Conservation (phyloP, 2,329 filamentous ascomycete species). For the Zymoseptoria passerinii region DNA sequence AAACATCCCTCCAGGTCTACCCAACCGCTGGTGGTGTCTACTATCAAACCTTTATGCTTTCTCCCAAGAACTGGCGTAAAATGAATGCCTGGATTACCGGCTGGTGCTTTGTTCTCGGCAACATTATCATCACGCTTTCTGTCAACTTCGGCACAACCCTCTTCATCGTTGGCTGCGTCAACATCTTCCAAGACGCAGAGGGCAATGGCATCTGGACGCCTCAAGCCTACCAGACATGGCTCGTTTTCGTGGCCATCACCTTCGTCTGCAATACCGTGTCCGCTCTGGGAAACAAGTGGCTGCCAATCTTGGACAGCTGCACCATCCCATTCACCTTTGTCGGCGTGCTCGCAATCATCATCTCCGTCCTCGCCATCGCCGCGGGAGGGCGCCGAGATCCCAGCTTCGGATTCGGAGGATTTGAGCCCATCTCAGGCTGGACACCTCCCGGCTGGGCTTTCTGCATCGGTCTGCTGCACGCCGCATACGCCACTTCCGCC, state of each 20-base stretch:
- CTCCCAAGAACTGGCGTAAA: constrained; percentile 51
- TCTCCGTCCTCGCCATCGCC: constrained; percentile 56
- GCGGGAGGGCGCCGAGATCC: constrained; percentile 58
- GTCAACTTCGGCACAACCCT: constrained; percentile 65
- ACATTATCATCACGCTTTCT: constrained; percentile 75
- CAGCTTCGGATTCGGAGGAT: constrained; percentile 58
- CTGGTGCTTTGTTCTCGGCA: constrained; percentile 70
- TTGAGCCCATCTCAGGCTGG: constrained; percentile 63
- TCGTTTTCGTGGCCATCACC: constrained; percentile 44
- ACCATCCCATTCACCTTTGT: constrained; percentile 69
- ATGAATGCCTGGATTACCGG: constrained; percentile 63
- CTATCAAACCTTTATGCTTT: constrained; percentile 70
- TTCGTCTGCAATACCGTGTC: constrained; percentile 45
- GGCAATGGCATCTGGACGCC: constrained; percentile 35
- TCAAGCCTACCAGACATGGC: constrained; percentile 39
- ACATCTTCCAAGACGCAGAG: constrained; percentile 42
- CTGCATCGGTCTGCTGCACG: constrained; percentile 62
- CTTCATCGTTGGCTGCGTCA: constrained; percentile 48
- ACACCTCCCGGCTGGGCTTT: constrained; percentile 61
- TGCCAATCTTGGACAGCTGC: constrained; percentile 58
- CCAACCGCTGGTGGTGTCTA: constrained; percentile 61
- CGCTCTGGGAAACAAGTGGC: constrained; percentile 45
- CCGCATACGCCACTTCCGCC: constrained; percentile 64
- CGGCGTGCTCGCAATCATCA: constrained; percentile 57
- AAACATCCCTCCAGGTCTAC: constrained; percentile 16